Evolutionary conservation across 2,329 filamentous ascomycete genomes (phyloP).

Genomic region (Pyrenophora tritici-repentis): DNA sequence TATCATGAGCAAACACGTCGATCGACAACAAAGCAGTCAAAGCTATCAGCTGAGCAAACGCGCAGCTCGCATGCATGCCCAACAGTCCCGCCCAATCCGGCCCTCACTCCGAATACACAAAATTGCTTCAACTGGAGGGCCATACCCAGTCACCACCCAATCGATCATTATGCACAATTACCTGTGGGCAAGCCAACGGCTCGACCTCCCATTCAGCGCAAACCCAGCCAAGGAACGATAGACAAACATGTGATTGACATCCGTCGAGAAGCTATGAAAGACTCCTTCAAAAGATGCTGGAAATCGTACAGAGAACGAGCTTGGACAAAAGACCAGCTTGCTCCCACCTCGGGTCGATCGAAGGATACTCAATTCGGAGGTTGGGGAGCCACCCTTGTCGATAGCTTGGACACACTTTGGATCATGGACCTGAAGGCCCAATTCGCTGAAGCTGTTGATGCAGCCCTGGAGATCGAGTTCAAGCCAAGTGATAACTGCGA

Average conservation of each 20-base stretch:
- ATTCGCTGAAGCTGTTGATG: slow-evolving; percentile 51
- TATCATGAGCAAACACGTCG: not conserved
- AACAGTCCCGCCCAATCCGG: slow-evolving; percentile 13
- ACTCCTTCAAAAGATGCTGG: slow-evolving; percentile 48
- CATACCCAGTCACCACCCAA: slow-evolving; percentile 12
- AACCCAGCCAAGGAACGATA: too few relatives aligned
- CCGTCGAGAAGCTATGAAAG: slow-evolving; percentile 32
- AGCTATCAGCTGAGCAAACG: not conserved
- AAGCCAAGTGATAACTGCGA: slow-evolving; percentile 42
- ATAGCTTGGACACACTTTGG: slow-evolving; percentile 53
- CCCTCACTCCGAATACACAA: slow-evolving; percentile 15
- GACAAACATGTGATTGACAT: not conserved
- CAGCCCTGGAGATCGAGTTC: slow-evolving; percentile 50
- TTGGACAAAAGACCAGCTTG: slow-evolving; percentile 55
- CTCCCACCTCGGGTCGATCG: slow-evolving; percentile 47
- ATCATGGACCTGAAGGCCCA: slow-evolving; percentile 54
- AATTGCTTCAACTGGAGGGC: slow-evolving; percentile 23
- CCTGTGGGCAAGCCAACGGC: slow-evolving; percentile 2
- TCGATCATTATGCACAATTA: slow-evolving; percentile 13
- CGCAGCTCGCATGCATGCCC: slow-evolving; percentile 16
- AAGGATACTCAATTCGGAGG: slow-evolving; percentile 50
- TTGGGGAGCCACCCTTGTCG: slow-evolving; percentile 53
- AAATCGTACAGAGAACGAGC: slow-evolving; percentile 57
- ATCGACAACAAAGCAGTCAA: too few relatives aligned
- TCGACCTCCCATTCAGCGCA: not conserved